phyloP scores from a whole-genome alignment of 2,329 filamentous ascomycete species.

The Cladosporium sp. region DNA sequence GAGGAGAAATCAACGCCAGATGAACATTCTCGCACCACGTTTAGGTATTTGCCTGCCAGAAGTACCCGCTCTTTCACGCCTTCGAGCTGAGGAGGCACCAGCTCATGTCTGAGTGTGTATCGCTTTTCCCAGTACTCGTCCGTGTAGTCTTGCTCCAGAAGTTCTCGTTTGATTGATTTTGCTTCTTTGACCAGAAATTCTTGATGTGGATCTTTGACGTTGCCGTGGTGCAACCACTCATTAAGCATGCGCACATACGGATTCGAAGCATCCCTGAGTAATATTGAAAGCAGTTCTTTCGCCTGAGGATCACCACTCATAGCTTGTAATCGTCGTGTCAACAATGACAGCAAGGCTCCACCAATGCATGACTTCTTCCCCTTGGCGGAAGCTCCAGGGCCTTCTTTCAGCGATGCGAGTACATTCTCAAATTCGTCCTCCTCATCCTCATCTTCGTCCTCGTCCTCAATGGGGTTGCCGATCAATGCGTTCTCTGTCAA shows the following conservation, averaged over 20 bases:
- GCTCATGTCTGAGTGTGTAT: constrained; percentile 88
- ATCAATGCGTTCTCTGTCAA: constrained; percentile 83
- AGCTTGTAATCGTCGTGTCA: constrained; percentile 78
- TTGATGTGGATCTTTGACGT: constrained; percentile 87
- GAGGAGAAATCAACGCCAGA: constrained; percentile 69
- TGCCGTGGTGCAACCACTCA: constrained; percentile 95
- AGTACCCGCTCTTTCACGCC: constrained; percentile 91
- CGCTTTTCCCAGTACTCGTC: constrained; percentile 99
- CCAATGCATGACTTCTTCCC: constrained; percentile 94
- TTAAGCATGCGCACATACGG: constrained; percentile 99
- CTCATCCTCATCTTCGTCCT: constrained; percentile 55
- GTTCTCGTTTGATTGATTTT: constrained; percentile 87
- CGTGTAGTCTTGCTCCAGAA: constrained; percentile 92
- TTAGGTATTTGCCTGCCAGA: constrained; percentile 93
- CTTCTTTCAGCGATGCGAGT: constrained; percentile 81
- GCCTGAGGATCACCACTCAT: constrained; percentile 94
- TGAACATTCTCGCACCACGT: constrained; percentile 86
- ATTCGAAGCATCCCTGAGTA: constrained; percentile 81
- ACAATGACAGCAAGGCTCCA: constrained; percentile 84
- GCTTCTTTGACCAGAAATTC: constrained; percentile 96
- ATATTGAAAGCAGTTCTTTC: constrained; percentile 70
- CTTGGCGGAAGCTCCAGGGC: constrained; percentile 76
- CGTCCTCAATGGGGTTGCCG: constrained; percentile 66
- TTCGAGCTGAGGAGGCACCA: constrained; percentile 88
- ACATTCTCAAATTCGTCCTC: constrained; percentile 88